A percentile compares a stretch with the other conserved stretches of the same genome.
Conservation (phyloP, 2,329 filamentous ascomycete species). For the Colletotrichum aenigma region DNA sequence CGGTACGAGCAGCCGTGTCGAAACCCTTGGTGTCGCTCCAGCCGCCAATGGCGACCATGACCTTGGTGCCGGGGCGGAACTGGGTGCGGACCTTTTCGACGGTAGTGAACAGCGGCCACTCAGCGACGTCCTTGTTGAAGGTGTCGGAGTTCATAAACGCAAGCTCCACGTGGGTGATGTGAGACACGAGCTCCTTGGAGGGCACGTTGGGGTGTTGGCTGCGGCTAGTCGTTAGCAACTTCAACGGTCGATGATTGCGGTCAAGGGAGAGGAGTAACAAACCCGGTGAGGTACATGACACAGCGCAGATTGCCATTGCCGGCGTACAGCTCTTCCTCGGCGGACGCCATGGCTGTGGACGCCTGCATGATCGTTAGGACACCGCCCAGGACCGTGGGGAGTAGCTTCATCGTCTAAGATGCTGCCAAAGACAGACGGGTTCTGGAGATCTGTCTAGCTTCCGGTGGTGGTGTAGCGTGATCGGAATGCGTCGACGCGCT, state of each 20-base stretch:
- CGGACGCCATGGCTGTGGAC: not conserved
- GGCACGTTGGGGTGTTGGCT: slow-evolving; percentile 55
- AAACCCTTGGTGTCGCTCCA: slow-evolving; percentile 76
- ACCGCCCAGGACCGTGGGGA: not conserved
- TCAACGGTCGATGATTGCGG: not conserved
- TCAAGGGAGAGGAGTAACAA: slow-evolving; percentile 12
- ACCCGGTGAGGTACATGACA: slow-evolving; percentile 58
- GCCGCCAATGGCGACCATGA: slow-evolving; percentile 75
- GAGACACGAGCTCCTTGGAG: slow-evolving; percentile 33
- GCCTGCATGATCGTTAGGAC: not conserved
- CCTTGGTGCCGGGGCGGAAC: slow-evolving; percentile 58
- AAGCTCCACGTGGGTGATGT: slow-evolving; percentile 62
- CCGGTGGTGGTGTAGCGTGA: not conserved
- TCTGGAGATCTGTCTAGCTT: not conserved
- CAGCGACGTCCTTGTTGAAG: slow-evolving; percentile 50
- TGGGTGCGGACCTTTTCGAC: slow-evolving; percentile 50
- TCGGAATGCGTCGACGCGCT: not conserved
- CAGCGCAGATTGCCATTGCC: slow-evolving; percentile 27
- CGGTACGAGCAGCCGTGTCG: slow-evolving; percentile 52
- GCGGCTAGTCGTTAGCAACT: not conserved
- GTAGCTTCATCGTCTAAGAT: slow-evolving; percentile 5
- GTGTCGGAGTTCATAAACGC: slow-evolving; percentile 60
- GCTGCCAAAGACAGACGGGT: not conserved
- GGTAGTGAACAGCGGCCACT: slow-evolving; percentile 59
- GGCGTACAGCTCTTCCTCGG: not conserved